Percentiles rank a stretch among this genome's conserved stretches.
phyloP scores from a whole-genome alignment of 768 basidiomycete species.

The Hirschioporus abietinus region DNA sequence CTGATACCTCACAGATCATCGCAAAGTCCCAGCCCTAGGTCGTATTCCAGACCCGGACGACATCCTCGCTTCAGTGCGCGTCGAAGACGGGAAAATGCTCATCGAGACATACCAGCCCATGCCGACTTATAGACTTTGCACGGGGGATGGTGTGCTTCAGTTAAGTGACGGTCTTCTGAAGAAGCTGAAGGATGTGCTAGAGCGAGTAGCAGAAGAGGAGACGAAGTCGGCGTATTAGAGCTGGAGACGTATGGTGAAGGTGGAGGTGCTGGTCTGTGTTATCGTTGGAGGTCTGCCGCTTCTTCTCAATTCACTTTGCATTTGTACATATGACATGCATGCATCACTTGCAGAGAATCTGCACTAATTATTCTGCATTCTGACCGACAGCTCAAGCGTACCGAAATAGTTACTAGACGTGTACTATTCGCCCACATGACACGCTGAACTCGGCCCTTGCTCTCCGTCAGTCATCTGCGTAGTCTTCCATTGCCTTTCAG shows the following conservation, averaged over 20 bases:
- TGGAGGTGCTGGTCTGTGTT: background rate
- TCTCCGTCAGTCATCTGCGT: background rate
- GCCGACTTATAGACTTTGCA: slow-evolving; percentile 80
- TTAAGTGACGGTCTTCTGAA: slow-evolving; percentile 62
- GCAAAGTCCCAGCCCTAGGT: slow-evolving; percentile 70
- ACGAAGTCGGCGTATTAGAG: background rate
- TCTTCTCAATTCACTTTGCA: background rate
- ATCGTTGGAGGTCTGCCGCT: background rate
- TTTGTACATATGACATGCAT: slow-evolving; percentile 1
- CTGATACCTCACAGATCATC: slow-evolving; percentile 41
- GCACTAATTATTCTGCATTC: background rate
- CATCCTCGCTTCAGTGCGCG: slow-evolving; percentile 71
- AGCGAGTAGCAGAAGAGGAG: slow-evolving; percentile 28
- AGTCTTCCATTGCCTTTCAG: background rate
- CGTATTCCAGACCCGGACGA: slow-evolving; percentile 82
- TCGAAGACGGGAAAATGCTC: slow-evolving; percentile 61
- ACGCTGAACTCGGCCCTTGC: background rate
- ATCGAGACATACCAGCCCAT: slow-evolving; percentile 76
- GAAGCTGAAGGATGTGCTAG: slow-evolving; percentile 39
- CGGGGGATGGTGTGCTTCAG: slow-evolving; percentile 62
- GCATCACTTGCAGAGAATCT: background rate
- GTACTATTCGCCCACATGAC: background rate
- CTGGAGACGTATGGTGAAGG: background rate
- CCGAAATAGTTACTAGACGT: background rate
- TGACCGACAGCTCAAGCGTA: background rate